Percentiles rank a stretch among this genome's conserved stretches.
Evolutionary conservation across 768 basidiomycete genomes (phyloP).

Genomic region (Lactarius quietus): DNA sequence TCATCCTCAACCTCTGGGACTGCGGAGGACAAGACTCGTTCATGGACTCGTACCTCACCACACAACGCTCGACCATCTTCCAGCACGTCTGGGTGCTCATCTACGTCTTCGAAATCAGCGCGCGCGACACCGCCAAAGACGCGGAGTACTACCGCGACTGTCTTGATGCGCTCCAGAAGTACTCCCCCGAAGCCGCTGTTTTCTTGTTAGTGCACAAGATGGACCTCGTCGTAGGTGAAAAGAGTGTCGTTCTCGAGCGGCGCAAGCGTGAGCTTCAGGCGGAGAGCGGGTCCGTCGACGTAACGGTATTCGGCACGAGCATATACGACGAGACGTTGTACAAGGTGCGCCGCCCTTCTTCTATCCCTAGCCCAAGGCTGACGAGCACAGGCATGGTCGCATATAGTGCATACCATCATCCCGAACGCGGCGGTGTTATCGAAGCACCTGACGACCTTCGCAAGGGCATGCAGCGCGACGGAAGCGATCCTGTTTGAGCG

Average conservation of each 20-base stretch:
- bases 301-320: conserved; percentile 87
- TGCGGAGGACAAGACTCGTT: conserved; percentile 98
- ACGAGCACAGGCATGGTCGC: conserved; percentile 84
- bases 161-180: conserved; percentile 73
- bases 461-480: conserved; percentile 81
- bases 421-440: conserved; percentile 91
- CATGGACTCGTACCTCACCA: conserved; percentile 94
- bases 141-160: conserved; percentile 91
- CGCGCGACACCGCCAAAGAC: conserved; percentile 80
- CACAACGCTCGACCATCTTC: conserved; percentile 92
- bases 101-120: conserved; percentile 96
- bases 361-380: neutral
- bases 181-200: conserved; percentile 77
- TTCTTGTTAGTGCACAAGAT: conserved; percentile 97
- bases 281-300: conserved; percentile 53
- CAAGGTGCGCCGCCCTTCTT: conserved; percentile 49
- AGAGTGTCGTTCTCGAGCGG: conserved; percentile 56
- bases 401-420: conserved; percentile 93
- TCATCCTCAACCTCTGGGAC: conserved; percentile 97
- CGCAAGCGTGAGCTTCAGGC: conserved; percentile 71
- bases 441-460: conserved; percentile 82
- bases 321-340: conserved; percentile 98
- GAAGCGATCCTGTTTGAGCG: conserved; percentile 97
- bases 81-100: conserved; percentile 96
- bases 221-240: conserved; percentile 80